Evolutionary conservation across 73 alveolate species (phyloP).

Genomic region (Paramecium octaurelia): DNA sequence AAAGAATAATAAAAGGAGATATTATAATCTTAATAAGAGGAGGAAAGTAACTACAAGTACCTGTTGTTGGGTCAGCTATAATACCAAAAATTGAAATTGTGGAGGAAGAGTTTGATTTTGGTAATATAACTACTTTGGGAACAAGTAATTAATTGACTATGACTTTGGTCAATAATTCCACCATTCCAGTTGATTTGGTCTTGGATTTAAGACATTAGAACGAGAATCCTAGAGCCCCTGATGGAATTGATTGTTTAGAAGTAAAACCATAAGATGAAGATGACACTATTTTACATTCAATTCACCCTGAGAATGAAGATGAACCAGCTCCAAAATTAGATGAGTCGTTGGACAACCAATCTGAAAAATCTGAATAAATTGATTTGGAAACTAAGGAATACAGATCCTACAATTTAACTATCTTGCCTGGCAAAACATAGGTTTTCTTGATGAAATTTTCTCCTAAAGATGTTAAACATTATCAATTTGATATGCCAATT

Average conservation of each 20-base stretch:
- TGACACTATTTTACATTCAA: slow-evolving; percentile 58
- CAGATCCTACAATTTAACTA: slow-evolving; percentile 37
- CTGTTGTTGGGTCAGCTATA: slow-evolving; percentile 87
- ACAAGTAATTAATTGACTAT: slow-evolving; percentile 90
- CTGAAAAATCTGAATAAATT: slow-evolving; percentile 34
- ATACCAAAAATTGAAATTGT: slow-evolving; percentile 94
- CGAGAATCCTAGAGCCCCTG: slow-evolving; percentile 70
- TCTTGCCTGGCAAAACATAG: not conserved
- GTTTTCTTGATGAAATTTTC: slow-evolving; percentile 38
- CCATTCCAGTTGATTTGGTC: slow-evolving; percentile 81
- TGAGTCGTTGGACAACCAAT: slow-evolving; percentile 40
- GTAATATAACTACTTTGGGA: slow-evolving; percentile 86
- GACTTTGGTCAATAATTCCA: slow-evolving; percentile 79
- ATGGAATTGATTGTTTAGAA: slow-evolving; percentile 58
- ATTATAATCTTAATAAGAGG: slow-evolving; percentile 94
- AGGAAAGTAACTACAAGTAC: slow-evolving; percentile 84
- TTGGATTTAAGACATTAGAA: slow-evolving; percentile 47
- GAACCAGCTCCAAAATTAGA: slow-evolving; percentile 53
- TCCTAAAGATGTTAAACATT: slow-evolving; percentile 56
- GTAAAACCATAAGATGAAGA: slow-evolving; percentile 55
- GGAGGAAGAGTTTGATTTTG: slow-evolving; percentile 94
- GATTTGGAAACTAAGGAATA: slow-evolving; percentile 55
- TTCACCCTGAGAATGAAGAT: slow-evolving; percentile 59
- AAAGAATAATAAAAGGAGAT: slow-evolving; percentile 85
- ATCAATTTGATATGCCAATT: slow-evolving; percentile 45